Evolutionary conservation across 306 rosid species (phyloP).

Genomic region (Comarum palustre): DNA sequence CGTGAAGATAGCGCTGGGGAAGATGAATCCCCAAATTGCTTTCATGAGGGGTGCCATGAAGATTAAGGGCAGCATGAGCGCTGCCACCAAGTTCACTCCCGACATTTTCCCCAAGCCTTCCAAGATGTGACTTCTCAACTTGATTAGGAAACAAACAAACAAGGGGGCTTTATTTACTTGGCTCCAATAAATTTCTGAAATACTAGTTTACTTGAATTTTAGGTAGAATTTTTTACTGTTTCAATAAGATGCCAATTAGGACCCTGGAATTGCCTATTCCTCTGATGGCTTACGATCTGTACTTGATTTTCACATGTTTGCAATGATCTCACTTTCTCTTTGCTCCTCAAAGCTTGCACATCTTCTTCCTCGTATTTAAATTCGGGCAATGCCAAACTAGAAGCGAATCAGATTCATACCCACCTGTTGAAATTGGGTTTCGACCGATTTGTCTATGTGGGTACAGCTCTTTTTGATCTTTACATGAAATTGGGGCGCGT

Average conservation of each 20-base stretch:
- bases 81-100: slow-evolving; percentile 87
- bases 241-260: neutral
- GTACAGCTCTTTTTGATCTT: slow-evolving; percentile 56
- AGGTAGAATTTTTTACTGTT: neutral
- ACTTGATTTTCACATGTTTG: neutral
- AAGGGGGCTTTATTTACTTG: too few relatives aligned
- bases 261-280: too few relatives aligned
- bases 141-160: too few relatives aligned
- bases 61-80: slow-evolving; percentile 81
- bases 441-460: slow-evolving; percentile 42
- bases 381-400: slow-evolving; percentile 18
- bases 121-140: slow-evolving; percentile 52
- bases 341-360: slow-evolving; percentile 54
- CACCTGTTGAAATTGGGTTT: slow-evolving; percentile 46
- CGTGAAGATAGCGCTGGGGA: slow-evolving; percentile 77
- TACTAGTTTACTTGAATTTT: neutral
- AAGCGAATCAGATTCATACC: slow-evolving; percentile 54
- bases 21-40: slow-evolving; percentile 90
- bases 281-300: neutral
- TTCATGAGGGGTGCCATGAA: slow-evolving; percentile 89
- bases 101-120: slow-evolving; percentile 94
- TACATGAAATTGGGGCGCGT: slow-evolving; percentile 51
- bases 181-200: neutral
- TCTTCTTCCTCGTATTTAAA: slow-evolving; percentile 24
- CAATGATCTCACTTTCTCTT: slow-evolving; percentile 47